Evolutionary conservation across 2,329 filamentous ascomycete species (phyloP), one percentile per base, ranked within the genome.

Genomic region (Exserohilum turcica): DNA sequence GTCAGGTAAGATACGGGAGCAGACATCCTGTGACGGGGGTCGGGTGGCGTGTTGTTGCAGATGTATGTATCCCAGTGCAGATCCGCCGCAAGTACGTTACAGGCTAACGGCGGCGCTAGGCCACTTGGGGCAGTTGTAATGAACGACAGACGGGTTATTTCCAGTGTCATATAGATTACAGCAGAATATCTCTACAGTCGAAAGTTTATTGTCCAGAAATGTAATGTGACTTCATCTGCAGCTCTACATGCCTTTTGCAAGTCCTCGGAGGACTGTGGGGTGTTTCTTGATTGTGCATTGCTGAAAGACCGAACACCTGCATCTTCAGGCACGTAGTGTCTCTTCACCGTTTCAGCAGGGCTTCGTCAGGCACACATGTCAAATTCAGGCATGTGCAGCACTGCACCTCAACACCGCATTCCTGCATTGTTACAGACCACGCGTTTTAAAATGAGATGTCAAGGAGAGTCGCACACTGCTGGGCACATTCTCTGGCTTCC

Each of bases 301-400:
- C 12, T 3, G 13, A 40, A 15, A 29, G 13, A 13, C 38, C 24
- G 16, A 29, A 13, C 16, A 37, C 38, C 33, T 43, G 31, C 28
- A 36, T 54, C 63, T 62, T 60, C 59, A 60, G 53, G 61, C 47
- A 49, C 24, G 27, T 53, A 44, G 38, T 48, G 62, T 63, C 59
- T 61, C 57, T 57, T 38, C 19, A 52, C 39, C 21, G 63, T 65
- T 67, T 67, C 61, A 66, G 52, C 24, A 60, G 33, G 35, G 52
- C 54, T 56, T 59, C 59, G 50, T 48, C 37, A 54, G 51, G 50
- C 48, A 60, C 28, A 12, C 36, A 39, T 46, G 38, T 28, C 31
- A 51, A 52, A 47, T 49, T 36, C 38, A 49, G 46, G 46, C 46
- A 35, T 35, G 15, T 15, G 21, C 38, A 42, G 51, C 54, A 43